A percentile compares a stretch with the other conserved stretches of the same genome.
Conservation (phyloP, 2,329 filamentous ascomycete species). For the Aureobasidium musti region DNA sequence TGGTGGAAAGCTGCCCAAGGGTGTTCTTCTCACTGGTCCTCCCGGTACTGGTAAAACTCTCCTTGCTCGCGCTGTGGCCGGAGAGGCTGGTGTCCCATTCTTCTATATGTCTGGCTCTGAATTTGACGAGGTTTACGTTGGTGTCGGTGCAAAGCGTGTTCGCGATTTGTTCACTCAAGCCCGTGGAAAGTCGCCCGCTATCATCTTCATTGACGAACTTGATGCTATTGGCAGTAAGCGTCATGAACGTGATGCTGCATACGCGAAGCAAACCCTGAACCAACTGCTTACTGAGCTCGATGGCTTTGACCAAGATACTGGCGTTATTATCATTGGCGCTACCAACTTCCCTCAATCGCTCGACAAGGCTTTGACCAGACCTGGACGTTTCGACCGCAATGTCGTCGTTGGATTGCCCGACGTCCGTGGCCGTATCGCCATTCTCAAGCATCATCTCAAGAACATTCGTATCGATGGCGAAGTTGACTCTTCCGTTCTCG, state of each 20-base stretch:
- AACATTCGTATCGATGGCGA: conserved; percentile 80
- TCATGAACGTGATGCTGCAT: conserved; percentile 88
- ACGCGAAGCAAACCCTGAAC: conserved; percentile 96
- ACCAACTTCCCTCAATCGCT: conserved; percentile 95
- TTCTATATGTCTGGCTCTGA: conserved; percentile 99
- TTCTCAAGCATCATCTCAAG: conserved; percentile 89
- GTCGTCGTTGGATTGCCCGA: conserved; percentile 87
- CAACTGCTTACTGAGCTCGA: conserved; percentile 96
- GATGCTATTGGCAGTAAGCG: conserved; percentile 94
- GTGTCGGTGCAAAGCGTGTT: conserved; percentile 93
- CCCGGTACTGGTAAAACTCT: conserved; percentile 98
- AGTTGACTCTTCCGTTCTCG: conserved; percentile 81
- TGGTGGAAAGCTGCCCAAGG: conserved; percentile 94
- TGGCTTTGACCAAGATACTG: conserved; percentile 91
- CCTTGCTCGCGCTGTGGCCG: conserved; percentile 90
- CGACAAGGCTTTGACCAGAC: conserved; percentile 91
- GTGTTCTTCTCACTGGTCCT: conserved; percentile 90
- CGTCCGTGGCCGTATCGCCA: conserved; percentile 87
- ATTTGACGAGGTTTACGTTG: conserved; percentile 98
- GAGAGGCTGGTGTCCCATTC: conserved; percentile 96
- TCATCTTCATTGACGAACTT: conserved; percentile 93
- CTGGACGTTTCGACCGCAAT: conserved; percentile 93
- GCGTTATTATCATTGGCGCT: conserved; percentile 92
- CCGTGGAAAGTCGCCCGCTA: conserved; percentile 81
- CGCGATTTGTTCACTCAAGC: conserved; percentile 87